Evolutionary conservation across 2,329 filamentous ascomycete genomes (phyloP), one percentile per base, ranked within the genome.

Genomic region (Dryadomyces quercivorus): DNA sequence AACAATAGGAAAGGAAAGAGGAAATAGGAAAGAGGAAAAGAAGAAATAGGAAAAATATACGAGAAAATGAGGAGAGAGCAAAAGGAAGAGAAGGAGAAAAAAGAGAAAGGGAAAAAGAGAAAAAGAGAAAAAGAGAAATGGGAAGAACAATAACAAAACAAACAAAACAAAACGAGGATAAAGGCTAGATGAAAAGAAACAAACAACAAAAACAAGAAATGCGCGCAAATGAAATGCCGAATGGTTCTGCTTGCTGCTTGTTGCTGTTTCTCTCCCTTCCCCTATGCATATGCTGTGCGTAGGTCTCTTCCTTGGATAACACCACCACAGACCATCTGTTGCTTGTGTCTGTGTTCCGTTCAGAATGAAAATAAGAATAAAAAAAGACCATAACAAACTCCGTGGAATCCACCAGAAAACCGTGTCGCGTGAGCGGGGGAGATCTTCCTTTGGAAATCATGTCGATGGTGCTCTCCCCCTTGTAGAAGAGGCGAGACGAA

Each of bases 371-470:
- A 8, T 2, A 26, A 51, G 10, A 43, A 26, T 42, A 44, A 44
- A 44, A 60, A 55, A 53, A 42, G 59, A 51, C 51, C 55, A 50
- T 58, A 46, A 52, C 54, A 44, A 57, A 48, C 26, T 48, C n/a
- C 21, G 53, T 52, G 36, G 36, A n/a, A 51, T 15, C 20, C 21
- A 10, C 6, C 38, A 43, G 20, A 18, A 31, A 18, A 26, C 21
- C 31, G n/a, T 43, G 61, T 64, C 65, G 68, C 67, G 67, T 66
- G 67, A 69, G 67, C 66, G 64, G 62, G 57, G 60, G 59, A 62
- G 62, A 51, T 62, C 60, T 64, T 62, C 56, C 52, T 48, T 53
- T 51, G 57, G 43, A 59, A 56, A 16, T 8, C n/a, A 22, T 22
- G 13, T 44, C n/a, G 4, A 31, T 13, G 15, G 13, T 48, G 22